These are phyloP conservation scores for Pseudogymnoascus sp. DNA, from an alignment of 2,329 filamentous ascomycete species.

Conservation along the genomic window DNA sequence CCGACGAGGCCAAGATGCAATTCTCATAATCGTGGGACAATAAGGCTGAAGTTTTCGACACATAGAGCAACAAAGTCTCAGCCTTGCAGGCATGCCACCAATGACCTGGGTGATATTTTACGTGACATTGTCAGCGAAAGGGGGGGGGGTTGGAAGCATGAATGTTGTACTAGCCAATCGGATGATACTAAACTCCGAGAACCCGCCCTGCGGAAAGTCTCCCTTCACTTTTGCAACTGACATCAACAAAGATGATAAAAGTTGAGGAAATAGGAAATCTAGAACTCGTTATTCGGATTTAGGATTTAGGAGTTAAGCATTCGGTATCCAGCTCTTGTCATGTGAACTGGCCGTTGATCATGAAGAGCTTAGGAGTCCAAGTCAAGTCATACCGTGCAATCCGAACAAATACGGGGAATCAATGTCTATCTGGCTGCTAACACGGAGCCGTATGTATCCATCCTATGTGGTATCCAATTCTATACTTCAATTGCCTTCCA, in stretches of 20 bases:
- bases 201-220: not conserved
- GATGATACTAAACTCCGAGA: not conserved
- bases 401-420: not conserved
- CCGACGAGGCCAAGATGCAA: not conserved
- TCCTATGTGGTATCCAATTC: conserved; percentile 2
- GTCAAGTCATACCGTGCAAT: not conserved
- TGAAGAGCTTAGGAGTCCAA: not conserved
- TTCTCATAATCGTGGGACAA: not conserved
- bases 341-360: not conserved
- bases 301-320: not conserved
- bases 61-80: not conserved
- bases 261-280: not conserved
- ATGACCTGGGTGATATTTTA: not conserved
- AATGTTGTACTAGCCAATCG: conserved; percentile 3
- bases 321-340: not conserved
- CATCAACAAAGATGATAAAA: not conserved
- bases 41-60: not conserved
- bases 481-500: conserved; percentile 31
- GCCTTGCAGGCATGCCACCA: not conserved
- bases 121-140: not conserved
- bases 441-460: not conserved
- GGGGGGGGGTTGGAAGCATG: no score
- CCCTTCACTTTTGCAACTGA: not conserved
- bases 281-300: not conserved
- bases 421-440: not conserved